These are phyloP conservation scores for Pseudogymnoascus sp. DNA, from an alignment of 2,329 filamentous ascomycete genomes.

Conservation along the genomic window DNA sequence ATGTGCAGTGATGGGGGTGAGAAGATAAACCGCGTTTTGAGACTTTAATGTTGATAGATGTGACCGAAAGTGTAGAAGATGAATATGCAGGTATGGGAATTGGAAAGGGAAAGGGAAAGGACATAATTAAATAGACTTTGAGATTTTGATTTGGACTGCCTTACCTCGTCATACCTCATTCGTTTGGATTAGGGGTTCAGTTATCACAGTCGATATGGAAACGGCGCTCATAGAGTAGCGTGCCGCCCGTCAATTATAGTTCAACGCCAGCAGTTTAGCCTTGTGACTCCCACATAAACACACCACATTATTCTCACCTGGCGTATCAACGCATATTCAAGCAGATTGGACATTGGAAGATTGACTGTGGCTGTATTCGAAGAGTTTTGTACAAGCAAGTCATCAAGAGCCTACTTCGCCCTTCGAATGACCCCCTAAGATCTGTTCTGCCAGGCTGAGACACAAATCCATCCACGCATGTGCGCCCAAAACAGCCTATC, in stretches of 20 bases:
- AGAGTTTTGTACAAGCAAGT: slow-evolving; percentile 10
- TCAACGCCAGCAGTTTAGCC: background rate
- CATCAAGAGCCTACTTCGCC: slow-evolving; percentile 8
- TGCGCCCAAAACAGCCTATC: slow-evolving; percentile 9
- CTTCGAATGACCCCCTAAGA: slow-evolving; percentile 6
- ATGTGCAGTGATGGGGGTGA: background rate
- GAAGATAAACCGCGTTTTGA: background rate
- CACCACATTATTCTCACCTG: background rate
- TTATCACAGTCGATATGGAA: background rate
- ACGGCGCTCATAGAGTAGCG: background rate
- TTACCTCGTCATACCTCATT: background rate
- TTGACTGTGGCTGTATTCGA: slow-evolving; percentile 11
- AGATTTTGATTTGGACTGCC: background rate
- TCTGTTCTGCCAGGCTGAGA: slow-evolving; percentile 8
- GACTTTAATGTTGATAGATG: background rate
- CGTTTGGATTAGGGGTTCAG: background rate
- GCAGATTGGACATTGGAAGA: slow-evolving; percentile 4
- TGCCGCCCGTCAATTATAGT: background rate
- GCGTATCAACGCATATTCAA: background rate
- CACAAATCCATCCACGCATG: slow-evolving; percentile 9
- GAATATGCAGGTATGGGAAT: background rate
- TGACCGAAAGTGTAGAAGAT: background rate
- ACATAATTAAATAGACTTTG: background rate
- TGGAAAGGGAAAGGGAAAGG: background rate
- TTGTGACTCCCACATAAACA: background rate